A percentile compares a stretch with the other conserved stretches of the same genome.
phyloP scores from a whole-genome alignment of 1,139 yeast genomes.

The Debaryomycetaceae sp. region DNA sequence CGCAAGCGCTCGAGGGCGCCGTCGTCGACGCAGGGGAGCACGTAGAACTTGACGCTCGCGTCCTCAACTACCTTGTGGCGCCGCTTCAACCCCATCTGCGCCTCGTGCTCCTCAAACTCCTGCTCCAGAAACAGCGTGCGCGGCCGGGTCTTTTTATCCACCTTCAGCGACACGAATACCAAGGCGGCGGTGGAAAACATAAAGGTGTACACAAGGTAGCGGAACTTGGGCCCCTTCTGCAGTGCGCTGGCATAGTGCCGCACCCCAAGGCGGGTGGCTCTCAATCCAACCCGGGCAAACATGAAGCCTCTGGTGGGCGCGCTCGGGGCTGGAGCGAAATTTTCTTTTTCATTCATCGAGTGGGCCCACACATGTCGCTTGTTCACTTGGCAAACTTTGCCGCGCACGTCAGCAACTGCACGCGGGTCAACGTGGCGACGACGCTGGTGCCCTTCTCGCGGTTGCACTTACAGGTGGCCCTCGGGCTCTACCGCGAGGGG shows the following conservation, averaged over 20 bases:
- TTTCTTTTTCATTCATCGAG: constrained; percentile 1
- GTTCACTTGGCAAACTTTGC: constrained; percentile 81
- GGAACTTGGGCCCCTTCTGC: constrained; percentile 33
- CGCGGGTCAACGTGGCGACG: constrained; percentile 65
- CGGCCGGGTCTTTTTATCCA: constrained; percentile 47
- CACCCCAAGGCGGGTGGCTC: too few species aligned
- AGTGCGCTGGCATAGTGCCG: constrained; percentile 1
- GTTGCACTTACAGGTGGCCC: constrained; percentile 76
- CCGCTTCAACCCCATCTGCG: constrained; percentile 50
- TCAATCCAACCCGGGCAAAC: neutral
- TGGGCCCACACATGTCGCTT: constrained; percentile 56
- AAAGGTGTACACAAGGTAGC: constrained; percentile 47
- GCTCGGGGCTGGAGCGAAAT: neutral
- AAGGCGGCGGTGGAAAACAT: constrained; percentile 51
- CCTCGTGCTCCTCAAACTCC: constrained; percentile 53
- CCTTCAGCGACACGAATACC: constrained; percentile 45
- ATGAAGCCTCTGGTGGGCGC: constrained; percentile 1
- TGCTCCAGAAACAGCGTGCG: constrained; percentile 50
- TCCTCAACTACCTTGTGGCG: constrained; percentile 40
- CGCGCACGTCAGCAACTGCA: constrained; percentile 86
- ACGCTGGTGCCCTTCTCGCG: constrained; percentile 85
- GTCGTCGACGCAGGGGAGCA: constrained; percentile 35
- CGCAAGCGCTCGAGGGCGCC: constrained; percentile 10
- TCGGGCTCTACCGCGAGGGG: constrained; percentile 87
- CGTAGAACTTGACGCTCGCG: constrained; percentile 36